Conservation (phyloP, 2,329 filamentous ascomycete genomes). For the Triangularia verruculosa region DNA sequence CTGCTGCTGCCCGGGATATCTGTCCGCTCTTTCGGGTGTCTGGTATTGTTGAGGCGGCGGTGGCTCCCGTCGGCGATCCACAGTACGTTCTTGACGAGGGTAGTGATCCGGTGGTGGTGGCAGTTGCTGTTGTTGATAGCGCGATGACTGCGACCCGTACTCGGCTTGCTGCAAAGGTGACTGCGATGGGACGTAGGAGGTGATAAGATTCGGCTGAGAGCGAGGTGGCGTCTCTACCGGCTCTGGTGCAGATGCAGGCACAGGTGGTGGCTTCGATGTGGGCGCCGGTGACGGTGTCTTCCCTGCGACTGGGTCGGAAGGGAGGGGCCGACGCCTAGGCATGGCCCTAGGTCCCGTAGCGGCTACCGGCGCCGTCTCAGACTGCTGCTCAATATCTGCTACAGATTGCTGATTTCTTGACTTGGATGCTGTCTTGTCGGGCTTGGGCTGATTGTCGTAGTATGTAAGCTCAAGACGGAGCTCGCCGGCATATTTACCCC, state of each 20-base stretch:
- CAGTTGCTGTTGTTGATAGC: slow-evolving; percentile 25
- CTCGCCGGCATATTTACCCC: slow-evolving; percentile 93
- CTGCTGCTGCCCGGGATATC: slow-evolving; percentile 34
- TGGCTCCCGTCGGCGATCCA: slow-evolving; percentile 23
- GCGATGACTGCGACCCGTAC: slow-evolving; percentile 38
- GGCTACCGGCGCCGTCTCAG: neutral
- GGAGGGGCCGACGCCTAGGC: slow-evolving; percentile 80
- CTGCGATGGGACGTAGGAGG: slow-evolving; percentile 42
- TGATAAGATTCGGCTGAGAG: slow-evolving; percentile 39
- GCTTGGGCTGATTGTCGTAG: slow-evolving; percentile 84
- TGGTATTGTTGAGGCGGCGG: slow-evolving; percentile 23
- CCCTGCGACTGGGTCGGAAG: slow-evolving; percentile 68
- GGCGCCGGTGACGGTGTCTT: slow-evolving; percentile 38
- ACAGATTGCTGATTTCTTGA: slow-evolving; percentile 41
- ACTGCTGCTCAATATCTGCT: slow-evolving; percentile 21
- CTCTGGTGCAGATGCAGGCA: slow-evolving; percentile 40
- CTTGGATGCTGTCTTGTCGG: slow-evolving; percentile 64
- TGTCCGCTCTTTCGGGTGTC: slow-evolving; percentile 38
- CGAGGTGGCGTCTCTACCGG: slow-evolving; percentile 48
- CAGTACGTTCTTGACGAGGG: slow-evolving; percentile 10
- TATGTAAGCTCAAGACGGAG: slow-evolving; percentile 93
- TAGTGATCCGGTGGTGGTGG: slow-evolving; percentile 19
- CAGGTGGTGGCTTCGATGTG: slow-evolving; percentile 17
- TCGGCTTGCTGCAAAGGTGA: slow-evolving; percentile 54
- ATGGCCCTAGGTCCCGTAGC: slow-evolving; percentile 50